Evolutionary conservation across 768 basidiomycete genomes (phyloP).

Genomic region (Podaxis sp.): DNA sequence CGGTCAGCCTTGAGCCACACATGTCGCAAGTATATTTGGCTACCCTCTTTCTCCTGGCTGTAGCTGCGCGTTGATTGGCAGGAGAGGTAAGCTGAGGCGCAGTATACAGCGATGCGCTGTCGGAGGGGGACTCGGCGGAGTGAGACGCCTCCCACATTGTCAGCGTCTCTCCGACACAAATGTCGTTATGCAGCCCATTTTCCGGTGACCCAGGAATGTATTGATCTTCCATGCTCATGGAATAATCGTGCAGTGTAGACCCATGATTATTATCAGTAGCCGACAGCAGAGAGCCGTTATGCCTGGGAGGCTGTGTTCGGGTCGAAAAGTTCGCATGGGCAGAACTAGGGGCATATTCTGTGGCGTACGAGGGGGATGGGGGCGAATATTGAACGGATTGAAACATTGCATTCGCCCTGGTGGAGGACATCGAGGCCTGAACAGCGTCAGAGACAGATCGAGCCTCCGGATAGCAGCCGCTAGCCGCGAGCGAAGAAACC

Average conservation of each 20-base stretch:
- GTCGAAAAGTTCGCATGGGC: no score
- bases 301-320: not conserved
- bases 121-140: not conserved
- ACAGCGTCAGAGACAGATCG: not conserved
- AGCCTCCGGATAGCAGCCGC: not conserved
- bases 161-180: not conserved
- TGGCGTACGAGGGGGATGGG: not conserved
- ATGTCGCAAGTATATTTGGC: conserved; percentile 24
- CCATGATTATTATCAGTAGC: not conserved
- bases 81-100: conserved; percentile 6
- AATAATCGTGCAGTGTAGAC: not conserved
- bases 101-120: not conserved
- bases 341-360: not conserved
- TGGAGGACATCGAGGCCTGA: not conserved
- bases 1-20: conserved; percentile 26
- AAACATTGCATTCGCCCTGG: not conserved
- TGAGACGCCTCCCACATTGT: not conserved
- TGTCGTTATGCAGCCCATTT: not conserved
- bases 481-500: not conserved
- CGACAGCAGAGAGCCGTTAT: not conserved
- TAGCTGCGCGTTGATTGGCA: conserved; percentile 7
- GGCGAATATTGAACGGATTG: not conserved
- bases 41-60: conserved; percentile 20
- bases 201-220: not conserved
- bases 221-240: not conserved